These are phyloP conservation scores for Hansfordia pulvinata DNA, from an alignment of 2,329 filamentous ascomycete genomes.

Conservation along the genomic window DNA sequence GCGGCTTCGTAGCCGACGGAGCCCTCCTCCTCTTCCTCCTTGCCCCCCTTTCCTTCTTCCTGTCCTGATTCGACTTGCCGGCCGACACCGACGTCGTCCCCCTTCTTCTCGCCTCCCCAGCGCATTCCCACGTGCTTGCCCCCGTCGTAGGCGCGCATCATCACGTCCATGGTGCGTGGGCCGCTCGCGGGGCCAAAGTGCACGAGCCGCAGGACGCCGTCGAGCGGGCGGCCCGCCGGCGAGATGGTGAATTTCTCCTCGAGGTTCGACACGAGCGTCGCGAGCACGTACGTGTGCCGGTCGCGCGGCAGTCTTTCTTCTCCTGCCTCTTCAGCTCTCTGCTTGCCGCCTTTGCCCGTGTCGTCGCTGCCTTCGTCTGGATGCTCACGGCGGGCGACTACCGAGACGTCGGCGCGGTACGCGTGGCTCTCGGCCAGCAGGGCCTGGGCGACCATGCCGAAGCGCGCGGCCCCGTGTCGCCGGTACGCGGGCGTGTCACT, in stretches of 20 bases:
- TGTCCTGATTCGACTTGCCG: too few species aligned
- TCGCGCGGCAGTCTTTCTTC: slow-evolving; percentile 20
- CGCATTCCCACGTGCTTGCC: slow-evolving; percentile 40
- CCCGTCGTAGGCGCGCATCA: slow-evolving; percentile 49
- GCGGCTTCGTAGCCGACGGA: slow-evolving; percentile 59
- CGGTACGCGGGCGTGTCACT: slow-evolving; percentile 77
- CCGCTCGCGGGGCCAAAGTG: slow-evolving; percentile 58
- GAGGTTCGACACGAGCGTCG: slow-evolving; percentile 65
- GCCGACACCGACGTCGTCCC: slow-evolving; percentile 42
- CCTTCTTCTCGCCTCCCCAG: slow-evolving; percentile 22
- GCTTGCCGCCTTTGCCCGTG: slow-evolving; percentile 1
- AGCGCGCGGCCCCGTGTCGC: slow-evolving; percentile 61
- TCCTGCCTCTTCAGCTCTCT: slow-evolving; percentile 6
- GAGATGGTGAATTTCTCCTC: slow-evolving; percentile 76
- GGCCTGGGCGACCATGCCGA: slow-evolving; percentile 71
- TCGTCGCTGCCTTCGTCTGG: slow-evolving; percentile 5
- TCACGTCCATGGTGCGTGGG: slow-evolving; percentile 60
- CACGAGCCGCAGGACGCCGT: slow-evolving; percentile 57
- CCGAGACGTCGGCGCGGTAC: slow-evolving; percentile 30
- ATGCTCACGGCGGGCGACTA: too few species aligned
- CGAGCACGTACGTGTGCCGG: slow-evolving; percentile 63
- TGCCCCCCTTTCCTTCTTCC: slow-evolving; percentile 41
- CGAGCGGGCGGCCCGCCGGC: slow-evolving; percentile 55
- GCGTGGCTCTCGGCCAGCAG: slow-evolving; percentile 44
- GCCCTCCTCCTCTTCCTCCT: slow-evolving; percentile 33